Percentiles rank a stretch among this genome's conserved stretches.
Evolutionary conservation across 2,329 filamentous ascomycete genomes (phyloP).

Genomic region (Fusarium sp.): DNA sequence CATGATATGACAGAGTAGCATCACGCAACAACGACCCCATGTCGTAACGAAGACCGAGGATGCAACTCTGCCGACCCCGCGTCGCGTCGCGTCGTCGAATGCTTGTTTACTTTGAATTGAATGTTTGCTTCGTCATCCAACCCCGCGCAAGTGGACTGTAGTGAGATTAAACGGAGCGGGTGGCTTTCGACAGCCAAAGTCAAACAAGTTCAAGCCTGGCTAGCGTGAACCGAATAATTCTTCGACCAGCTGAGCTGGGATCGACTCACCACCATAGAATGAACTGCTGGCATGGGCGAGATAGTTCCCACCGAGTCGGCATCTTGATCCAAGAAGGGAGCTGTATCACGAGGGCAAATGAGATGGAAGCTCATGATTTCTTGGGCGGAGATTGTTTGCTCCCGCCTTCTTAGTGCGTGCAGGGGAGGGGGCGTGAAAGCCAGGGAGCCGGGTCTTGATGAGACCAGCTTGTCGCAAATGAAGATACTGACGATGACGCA

Average conservation of each 20-base stretch:
- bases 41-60: constrained; percentile 2
- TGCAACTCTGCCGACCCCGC: constrained; percentile 23
- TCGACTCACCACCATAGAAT: background rate
- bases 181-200: constrained; percentile 23
- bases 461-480: constrained; percentile 5
- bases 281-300: constrained; percentile 6
- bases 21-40: constrained; percentile 8
- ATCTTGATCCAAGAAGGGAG: constrained; percentile 24
- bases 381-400: constrained; percentile 42
- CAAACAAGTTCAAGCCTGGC: constrained; percentile 15
- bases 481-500: constrained; percentile 33
- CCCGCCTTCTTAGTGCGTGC: constrained; percentile 30
- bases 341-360: constrained; percentile 36
- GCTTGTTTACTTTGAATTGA: constrained; percentile 23
- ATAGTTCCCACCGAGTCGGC: constrained; percentile 21
- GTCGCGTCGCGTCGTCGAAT: constrained; percentile 14
- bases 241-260: background rate
- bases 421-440: constrained; percentile 33
- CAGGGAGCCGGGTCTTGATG: constrained; percentile 23
- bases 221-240: background rate
- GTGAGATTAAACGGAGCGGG: constrained; percentile 35
- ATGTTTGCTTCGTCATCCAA: constrained; percentile 20
- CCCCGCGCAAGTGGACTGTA: constrained; percentile 21
- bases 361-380: constrained; percentile 16
- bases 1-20: background rate